Percentiles rank a stretch among this genome's conserved stretches.
phyloP scores from a whole-genome alignment of 2,329 filamentous ascomycete species.

The Fusarium burgessii region DNA sequence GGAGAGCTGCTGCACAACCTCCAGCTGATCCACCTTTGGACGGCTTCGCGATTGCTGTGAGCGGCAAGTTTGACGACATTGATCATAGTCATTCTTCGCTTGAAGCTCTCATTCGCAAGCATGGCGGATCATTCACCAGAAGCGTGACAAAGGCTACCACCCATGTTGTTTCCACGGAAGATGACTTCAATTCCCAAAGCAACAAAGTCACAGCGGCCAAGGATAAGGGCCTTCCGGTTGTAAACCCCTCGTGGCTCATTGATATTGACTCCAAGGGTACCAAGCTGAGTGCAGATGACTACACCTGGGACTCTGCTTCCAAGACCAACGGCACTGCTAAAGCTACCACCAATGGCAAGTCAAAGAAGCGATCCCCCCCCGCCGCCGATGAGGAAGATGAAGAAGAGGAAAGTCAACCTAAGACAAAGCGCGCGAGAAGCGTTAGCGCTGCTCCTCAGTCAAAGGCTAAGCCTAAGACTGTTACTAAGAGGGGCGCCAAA shows the following conservation, averaged over 20 bases:
- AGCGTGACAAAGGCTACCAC: conserved; percentile 64
- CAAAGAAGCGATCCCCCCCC: conserved; percentile 47
- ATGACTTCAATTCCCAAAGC: conserved; percentile 62
- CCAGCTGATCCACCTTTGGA: conserved; percentile 55
- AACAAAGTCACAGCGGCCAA: conserved; percentile 65
- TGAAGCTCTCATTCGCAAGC: conserved; percentile 58
- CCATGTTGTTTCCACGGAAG: conserved; percentile 67
- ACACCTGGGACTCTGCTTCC: conserved; percentile 46
- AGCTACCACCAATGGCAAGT: conserved; percentile 31
- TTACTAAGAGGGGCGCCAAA: conserved; percentile 41
- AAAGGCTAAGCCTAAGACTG: conserved; percentile 15
- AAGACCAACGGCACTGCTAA: conserved; percentile 42
- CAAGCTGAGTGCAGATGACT: conserved; percentile 43
- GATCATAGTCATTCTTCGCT: conserved; percentile 64
- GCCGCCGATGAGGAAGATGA: conserved; percentile 45
- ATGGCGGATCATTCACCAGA: conserved; percentile 63
- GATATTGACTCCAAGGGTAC: conserved; percentile 59
- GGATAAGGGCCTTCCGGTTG: conserved; percentile 63
- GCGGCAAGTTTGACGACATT: conserved; percentile 68
- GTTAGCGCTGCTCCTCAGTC: conserved; percentile 8
- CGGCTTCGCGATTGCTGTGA: conserved; percentile 66
- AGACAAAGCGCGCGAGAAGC: conserved; percentile 45
- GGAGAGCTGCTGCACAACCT: conserved; percentile 39
- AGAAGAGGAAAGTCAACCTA: conserved; percentile 44
- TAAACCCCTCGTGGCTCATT: conserved; percentile 71